Percentiles rank a stretch among this genome's conserved stretches.
Conservation (phyloP, 805 yeast species). For the Starmerella apis region DNA sequence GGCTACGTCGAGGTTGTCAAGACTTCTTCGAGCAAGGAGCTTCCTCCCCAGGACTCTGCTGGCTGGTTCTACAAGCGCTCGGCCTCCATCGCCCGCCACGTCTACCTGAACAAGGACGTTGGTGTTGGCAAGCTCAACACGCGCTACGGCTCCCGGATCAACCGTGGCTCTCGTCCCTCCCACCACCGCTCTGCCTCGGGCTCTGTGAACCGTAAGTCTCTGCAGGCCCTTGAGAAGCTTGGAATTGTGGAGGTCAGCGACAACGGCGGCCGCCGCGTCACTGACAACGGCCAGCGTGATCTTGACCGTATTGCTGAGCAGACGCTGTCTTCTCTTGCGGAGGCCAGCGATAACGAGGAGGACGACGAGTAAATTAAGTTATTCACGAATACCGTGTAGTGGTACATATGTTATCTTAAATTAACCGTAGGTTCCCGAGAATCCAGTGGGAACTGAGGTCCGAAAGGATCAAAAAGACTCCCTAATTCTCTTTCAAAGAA, state of each 20-base stretch:
- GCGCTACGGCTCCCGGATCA: slow-evolving; percentile 97
- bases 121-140: slow-evolving; percentile 99
- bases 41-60: slow-evolving; percentile 99
- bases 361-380: slow-evolving; percentile 23
- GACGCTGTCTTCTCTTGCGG: slow-evolving; percentile 85
- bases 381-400: not conserved
- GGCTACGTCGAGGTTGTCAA: slow-evolving; percentile 99
- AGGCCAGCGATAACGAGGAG: slow-evolving; percentile 32
- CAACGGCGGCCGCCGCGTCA: slow-evolving; percentile 99
- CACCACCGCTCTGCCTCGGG: slow-evolving; percentile 99
- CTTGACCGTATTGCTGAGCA: slow-evolving; percentile 99
- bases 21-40: slow-evolving; percentile 97
- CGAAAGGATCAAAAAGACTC: slow-evolving; percentile 13
- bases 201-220: slow-evolving; percentile 95
- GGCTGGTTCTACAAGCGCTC: slow-evolving; percentile 99
- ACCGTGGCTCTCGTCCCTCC: slow-evolving; percentile 98
- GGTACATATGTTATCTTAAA: slow-evolving; percentile 12
- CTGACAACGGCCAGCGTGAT: slow-evolving; percentile 99
- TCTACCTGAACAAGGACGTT: slow-evolving; percentile 97
- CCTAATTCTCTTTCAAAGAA: not conserved
- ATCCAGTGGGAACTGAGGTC: slow-evolving; percentile 26
- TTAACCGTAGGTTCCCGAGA: slow-evolving; percentile 24
- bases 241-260: slow-evolving; percentile 94
- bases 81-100: slow-evolving; percentile 99
- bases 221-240: slow-evolving; percentile 96